A percentile compares a stretch with the other conserved stretches of the same genome.
Conservation (phyloP, 2,329 filamentous ascomycete genomes). For the Parastagonospora nodorum region DNA sequence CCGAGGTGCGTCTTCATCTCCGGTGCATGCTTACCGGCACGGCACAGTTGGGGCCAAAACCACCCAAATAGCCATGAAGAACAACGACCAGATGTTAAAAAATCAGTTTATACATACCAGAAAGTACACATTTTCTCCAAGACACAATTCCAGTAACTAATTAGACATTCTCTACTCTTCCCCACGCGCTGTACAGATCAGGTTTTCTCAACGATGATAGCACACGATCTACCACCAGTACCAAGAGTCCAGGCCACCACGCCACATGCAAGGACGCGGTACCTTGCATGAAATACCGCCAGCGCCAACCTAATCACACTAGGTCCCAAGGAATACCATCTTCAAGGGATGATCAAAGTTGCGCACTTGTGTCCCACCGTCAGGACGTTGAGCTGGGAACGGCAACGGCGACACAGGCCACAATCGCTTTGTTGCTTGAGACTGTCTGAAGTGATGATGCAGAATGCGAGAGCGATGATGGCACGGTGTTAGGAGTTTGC, state of each 20-base stretch:
- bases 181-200: no score
- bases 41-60: no score
- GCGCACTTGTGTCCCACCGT: conserved; percentile 8
- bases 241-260: background rate
- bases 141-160: no score
- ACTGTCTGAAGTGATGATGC: no score
- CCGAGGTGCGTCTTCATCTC: conserved; percentile 16
- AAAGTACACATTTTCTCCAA: no score
- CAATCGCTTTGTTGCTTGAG: background rate
- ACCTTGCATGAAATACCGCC: conserved; percentile 28
- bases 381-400: conserved; percentile 14
- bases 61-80: no score
- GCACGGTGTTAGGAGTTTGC: background rate
- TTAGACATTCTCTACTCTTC: no score
- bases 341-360: conserved; percentile 5
- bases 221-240: no score
- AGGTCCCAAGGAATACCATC: conserved; percentile 16
- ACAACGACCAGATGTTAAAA: no score
- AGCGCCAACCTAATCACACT: conserved; percentile 15
- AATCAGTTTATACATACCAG: no score
- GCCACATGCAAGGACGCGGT: conserved; percentile 9
- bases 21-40: conserved; percentile 3
- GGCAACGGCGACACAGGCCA: background rate
- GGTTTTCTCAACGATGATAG: background rate
- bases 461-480: no score